Conservation (phyloP, 805 yeast species). For the Cyberlindnera lachancei region DNA sequence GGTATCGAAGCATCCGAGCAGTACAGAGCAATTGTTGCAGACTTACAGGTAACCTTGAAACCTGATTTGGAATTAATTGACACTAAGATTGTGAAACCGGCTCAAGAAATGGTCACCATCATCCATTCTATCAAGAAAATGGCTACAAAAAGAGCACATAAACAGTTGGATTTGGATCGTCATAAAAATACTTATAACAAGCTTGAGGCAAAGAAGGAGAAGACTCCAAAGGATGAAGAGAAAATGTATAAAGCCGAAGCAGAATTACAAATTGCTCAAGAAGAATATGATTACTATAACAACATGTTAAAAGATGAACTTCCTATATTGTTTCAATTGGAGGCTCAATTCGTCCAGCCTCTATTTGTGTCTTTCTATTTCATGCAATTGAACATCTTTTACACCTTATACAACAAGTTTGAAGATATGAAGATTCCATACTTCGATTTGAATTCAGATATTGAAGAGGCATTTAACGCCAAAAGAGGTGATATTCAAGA, state of each 20-base stretch:
- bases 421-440: constrained; percentile 96
- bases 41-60: constrained; percentile 74
- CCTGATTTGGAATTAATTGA: constrained; percentile 94
- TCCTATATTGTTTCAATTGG: constrained; percentile 80
- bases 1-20: constrained; percentile 94
- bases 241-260: constrained; percentile 83
- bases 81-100: constrained; percentile 81
- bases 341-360: constrained; percentile 89
- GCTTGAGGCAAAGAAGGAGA: constrained; percentile 75
- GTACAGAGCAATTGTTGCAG: constrained; percentile 81
- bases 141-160: constrained; percentile 93
- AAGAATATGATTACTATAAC: constrained; percentile 93
- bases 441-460: constrained; percentile 80
- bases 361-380: constrained; percentile 89
- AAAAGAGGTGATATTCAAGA: constrained; percentile 93
- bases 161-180: constrained; percentile 89
- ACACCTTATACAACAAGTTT: constrained; percentile 84
- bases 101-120: constrained; percentile 80
- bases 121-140: constrained; percentile 82
- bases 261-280: constrained; percentile 83
- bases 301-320: constrained; percentile 88
- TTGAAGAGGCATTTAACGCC: constrained; percentile 65
- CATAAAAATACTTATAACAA: constrained; percentile 63
- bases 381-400: constrained; percentile 96
- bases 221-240: constrained; percentile 85